Percentiles rank a stretch among this genome's conserved stretches.
phyloP scores from a whole-genome alignment of 2,329 filamentous ascomycete species.

The Aspergillus viridinutans region DNA sequence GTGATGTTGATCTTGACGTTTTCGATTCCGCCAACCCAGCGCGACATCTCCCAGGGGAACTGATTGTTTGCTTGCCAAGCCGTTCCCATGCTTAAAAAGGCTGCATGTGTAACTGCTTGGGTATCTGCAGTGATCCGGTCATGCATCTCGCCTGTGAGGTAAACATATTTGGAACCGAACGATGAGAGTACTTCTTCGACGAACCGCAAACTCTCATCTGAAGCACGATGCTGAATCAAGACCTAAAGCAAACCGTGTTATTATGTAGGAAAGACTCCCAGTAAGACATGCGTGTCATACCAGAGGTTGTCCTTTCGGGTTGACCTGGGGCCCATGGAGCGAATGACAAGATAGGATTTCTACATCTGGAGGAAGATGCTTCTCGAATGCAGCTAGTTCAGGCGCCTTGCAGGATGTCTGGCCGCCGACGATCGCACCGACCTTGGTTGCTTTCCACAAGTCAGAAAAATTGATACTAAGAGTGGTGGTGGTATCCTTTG shows the following conservation, averaged over 20 bases:
- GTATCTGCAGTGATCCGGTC: slow-evolving; percentile 98
- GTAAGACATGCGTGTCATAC: slow-evolving; percentile 47
- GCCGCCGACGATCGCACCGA: slow-evolving; percentile 90
- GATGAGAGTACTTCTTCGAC: slow-evolving; percentile 79
- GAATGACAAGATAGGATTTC: slow-evolving; percentile 96
- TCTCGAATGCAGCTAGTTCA: slow-evolving; percentile 89
- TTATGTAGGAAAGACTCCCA: slow-evolving; percentile 5
- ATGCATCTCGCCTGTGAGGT: slow-evolving; percentile 80
- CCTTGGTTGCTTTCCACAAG: slow-evolving; percentile 70
- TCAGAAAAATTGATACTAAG: slow-evolving; percentile 20
- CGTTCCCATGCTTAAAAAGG: slow-evolving; percentile 95
- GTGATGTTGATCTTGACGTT: slow-evolving; percentile 99
- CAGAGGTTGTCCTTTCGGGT: slow-evolving; percentile 82
- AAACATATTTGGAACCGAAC: slow-evolving; percentile 79
- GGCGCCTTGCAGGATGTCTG: slow-evolving; percentile 98
- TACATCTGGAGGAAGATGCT: slow-evolving; percentile 79
- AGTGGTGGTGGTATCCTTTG: slow-evolving; percentile 4
- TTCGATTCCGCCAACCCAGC: slow-evolving; percentile 94
- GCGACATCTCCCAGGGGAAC: slow-evolving; percentile 95
- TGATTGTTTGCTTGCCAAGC: slow-evolving; percentile 94
- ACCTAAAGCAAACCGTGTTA: slow-evolving; percentile 45
- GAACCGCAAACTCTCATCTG: slow-evolving; percentile 68
- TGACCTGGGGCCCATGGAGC: slow-evolving; percentile 86
- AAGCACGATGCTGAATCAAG: slow-evolving; percentile 87
- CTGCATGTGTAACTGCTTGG: slow-evolving; percentile 94